Conservation (phyloP, 2,329 filamentous ascomycete genomes). For the Arthrobotrys pseudoclavata region DNA sequence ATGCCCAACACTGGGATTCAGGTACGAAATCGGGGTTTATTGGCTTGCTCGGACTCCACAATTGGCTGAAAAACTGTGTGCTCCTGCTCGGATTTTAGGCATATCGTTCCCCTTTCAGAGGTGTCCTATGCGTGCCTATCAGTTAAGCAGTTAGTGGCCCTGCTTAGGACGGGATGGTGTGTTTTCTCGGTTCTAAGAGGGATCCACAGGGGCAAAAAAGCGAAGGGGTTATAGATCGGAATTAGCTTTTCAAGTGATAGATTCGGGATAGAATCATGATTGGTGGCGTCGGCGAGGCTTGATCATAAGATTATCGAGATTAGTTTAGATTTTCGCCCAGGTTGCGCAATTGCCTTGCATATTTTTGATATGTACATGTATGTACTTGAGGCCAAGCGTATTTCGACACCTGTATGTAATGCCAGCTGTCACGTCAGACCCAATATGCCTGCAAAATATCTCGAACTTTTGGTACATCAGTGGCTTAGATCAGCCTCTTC, state of each 20-base stretch:
- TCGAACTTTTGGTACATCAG: conserved; percentile 7
- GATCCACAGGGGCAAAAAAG: conserved; percentile 42
- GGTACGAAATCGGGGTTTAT: conserved; percentile 47
- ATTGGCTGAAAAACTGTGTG: conserved; percentile 28
- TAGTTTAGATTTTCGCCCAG: conserved; percentile 14
- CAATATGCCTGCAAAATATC: conserved; percentile 9
- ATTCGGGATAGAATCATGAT: conserved; percentile 9
- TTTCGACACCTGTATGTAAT: conserved; percentile 25
- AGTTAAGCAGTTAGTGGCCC: conserved; percentile 18
- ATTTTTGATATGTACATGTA: conserved; percentile 16
- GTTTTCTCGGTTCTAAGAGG: conserved; percentile 24
- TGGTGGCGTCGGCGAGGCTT: conserved; percentile 36
- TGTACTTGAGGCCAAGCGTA: conserved; percentile 8
- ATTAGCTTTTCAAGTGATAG: conserved; percentile 19
- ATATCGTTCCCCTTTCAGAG: conserved; percentile 44
- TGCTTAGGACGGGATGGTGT: conserved; percentile 10
- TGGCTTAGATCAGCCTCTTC: conserved; percentile 72
- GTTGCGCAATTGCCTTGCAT: conserved; percentile 29
- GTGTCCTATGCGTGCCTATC: conserved; percentile 36
- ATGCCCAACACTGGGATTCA: conserved; percentile 49
- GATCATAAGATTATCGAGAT: conserved; percentile 20
- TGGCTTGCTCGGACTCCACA: conserved; percentile 37
- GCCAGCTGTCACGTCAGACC: conserved; percentile 18
- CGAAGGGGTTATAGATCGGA: conserved; percentile 17
- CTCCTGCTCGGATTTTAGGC: conserved; percentile 39